Percentiles rank a stretch among this genome's conserved stretches.
Evolutionary conservation across 768 basidiomycete genomes (phyloP).

Genomic region (Sutorius australiensis): DNA sequence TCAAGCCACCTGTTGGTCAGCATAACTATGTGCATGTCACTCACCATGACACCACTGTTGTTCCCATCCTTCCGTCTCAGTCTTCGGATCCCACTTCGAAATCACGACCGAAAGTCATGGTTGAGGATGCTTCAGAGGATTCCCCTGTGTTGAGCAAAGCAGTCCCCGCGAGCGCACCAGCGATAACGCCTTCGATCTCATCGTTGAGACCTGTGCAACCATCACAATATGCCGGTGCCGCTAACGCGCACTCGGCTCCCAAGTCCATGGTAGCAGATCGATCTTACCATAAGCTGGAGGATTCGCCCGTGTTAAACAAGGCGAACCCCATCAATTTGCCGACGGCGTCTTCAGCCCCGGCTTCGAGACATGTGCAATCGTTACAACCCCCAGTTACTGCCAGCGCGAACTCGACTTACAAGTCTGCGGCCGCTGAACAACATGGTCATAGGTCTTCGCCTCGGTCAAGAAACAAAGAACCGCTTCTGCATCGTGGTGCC

Average conservation of each 20-base stretch:
- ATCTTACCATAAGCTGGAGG: conserved; percentile 3
- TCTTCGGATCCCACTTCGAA: conserved; percentile 5
- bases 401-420: conserved; percentile 4
- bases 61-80: conserved; percentile 8
- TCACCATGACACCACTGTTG: conserved; percentile 13
- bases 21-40: conserved; percentile 6
- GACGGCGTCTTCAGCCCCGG: conserved; percentile 3
- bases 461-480: conserved; percentile 21
- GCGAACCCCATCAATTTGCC: not conserved
- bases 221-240: conserved; percentile 2
- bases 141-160: conserved; percentile 13
- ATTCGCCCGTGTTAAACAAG: conserved; percentile 10
- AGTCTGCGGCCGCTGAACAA: conserved; percentile 8
- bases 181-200: conserved; percentile 2
- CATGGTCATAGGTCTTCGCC: conserved; percentile 16
- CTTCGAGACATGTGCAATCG: conserved; percentile 7
- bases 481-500: conserved; percentile 4
- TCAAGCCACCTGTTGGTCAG: conserved; percentile 1
- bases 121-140: conserved; percentile 30
- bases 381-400: conserved; percentile 2
- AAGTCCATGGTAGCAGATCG: conserved; percentile 12
- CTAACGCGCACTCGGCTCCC: not conserved
- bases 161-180: not conserved
- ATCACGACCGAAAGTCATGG: conserved; percentile 25
- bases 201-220: conserved; percentile 8